Base-by-base conservation (phyloP, 306 rosid species). In the Prunus dulcis region DNA sequence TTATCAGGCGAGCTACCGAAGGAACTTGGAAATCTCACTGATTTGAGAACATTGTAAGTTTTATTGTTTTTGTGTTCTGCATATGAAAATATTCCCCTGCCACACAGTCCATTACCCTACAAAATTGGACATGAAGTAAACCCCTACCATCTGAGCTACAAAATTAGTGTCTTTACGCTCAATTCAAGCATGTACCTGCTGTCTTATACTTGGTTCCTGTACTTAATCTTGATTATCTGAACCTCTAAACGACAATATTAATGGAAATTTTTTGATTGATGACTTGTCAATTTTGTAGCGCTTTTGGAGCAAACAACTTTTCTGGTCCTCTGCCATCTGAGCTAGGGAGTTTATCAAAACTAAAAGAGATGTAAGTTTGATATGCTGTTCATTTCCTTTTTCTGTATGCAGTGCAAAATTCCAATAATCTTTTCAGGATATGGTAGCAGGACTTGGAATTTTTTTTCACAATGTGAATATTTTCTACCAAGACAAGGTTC, bases 1-100 rank as follows among this genome's bases (percentile, higher is more conserved):
- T 78, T 91, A 18, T 91, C 97, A 25, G 92, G 98, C 58, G 84
- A 79, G 84, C 83, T 91, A 75, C 98, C 98, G 1, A 89, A 84
- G 82, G 96, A 88, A 77, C 76, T 93, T 41, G 90, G 93, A 71
- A 55, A 81, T 46, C 97, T 91, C 41, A 82, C 89, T 5, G 73
- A 83, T 20, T 64, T 93, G 69, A 7, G 0, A 46, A 0, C 15
- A 62, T 45, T 93, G 97, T 93, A 86, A 52, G 97, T 80, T 73
- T 74, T 6, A 56, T 53, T 23, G 65, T 68, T 43, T 43, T 43
- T 41, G 20, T 12, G 67, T 12, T 15, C 18, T 43, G 32, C 15
- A 17, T n/a, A 19, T 3, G n/a, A 41, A 56, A 56, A 58, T 58
- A 30, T 12, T 58, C 18, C 25, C 64, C 5, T 19, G 58, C 3